phyloP scores from a whole-genome alignment of 2,329 filamentous ascomycete species.

The Neofusicoccum cordaticola region DNA sequence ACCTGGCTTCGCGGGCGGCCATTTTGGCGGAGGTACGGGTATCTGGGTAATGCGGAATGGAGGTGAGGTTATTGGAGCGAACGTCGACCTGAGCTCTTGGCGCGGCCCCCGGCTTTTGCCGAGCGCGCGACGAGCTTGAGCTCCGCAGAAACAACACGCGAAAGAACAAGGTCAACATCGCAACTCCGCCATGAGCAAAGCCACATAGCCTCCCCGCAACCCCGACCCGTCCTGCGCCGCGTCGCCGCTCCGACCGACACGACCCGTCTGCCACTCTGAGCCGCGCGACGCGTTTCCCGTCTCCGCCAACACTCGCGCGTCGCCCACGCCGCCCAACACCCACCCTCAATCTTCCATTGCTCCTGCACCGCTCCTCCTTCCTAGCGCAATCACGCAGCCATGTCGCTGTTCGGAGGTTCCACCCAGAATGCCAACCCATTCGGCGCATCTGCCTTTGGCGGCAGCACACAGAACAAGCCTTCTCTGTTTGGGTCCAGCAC shows the following conservation, averaged over 20 bases:
- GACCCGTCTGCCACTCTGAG: neutral
- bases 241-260: neutral
- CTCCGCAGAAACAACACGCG: constrained; percentile 7
- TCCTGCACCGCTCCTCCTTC: neutral
- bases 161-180: neutral
- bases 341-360: neutral
- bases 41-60: constrained; percentile 15
- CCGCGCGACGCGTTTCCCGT: neutral
- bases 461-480: constrained; percentile 15
- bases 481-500: constrained; percentile 1
- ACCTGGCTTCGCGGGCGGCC: constrained; percentile 61
- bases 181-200: neutral
- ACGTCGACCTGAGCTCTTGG: constrained; percentile 9
- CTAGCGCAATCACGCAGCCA: neutral
- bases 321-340: neutral
- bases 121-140: constrained; percentile 7
- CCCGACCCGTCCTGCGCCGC: neutral
- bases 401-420: constrained; percentile 3
- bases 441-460: constrained; percentile 1
- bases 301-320: neutral
- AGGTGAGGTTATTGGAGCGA: constrained; percentile 17
- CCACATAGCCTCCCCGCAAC: neutral
- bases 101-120: constrained; percentile 2
- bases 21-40: constrained; percentile 46
- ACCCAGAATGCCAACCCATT: neutral